These are phyloP conservation scores for Sporisorium reilianum DNA, from an alignment of 1,284 basidiomycete species.

Conservation along the genomic window DNA sequence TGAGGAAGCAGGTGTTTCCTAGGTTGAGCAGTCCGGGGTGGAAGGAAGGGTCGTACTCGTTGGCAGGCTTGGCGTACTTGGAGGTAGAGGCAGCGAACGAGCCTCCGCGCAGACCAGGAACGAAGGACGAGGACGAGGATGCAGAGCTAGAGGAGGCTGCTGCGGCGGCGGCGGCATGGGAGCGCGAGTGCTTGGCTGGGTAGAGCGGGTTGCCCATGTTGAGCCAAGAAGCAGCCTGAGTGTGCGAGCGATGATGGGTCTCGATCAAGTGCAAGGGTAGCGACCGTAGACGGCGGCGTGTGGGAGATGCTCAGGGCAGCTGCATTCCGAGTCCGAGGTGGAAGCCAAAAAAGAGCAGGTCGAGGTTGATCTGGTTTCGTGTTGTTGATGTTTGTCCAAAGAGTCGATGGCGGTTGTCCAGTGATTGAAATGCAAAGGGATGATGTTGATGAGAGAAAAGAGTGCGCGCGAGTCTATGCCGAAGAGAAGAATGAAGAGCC, in stretches of 20 bases:
- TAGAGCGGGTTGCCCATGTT: conserved; percentile 33
- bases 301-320: background rate
- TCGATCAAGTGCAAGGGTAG: background rate
- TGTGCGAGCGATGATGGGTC: background rate
- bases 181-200: conserved; percentile 73
- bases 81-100: conserved; percentile 86
- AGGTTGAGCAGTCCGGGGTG: conserved; percentile 81
- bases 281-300: background rate
- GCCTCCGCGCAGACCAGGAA: conserved; percentile 72
- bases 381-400: background rate
- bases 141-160: conserved; percentile 1
- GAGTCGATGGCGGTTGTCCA: background rate
- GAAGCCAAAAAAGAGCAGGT: background rate
- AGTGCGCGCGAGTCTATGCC: background rate
- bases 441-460: background rate
- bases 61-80: conserved; percentile 74
- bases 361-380: no score
- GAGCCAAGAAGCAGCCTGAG: background rate
- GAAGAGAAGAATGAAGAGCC: background rate
- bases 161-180: conserved; percentile 70
- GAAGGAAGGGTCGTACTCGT: conserved; percentile 59
- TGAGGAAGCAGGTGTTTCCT: conserved; percentile 93
- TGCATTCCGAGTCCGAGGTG: conserved; percentile 6
- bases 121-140: conserved; percentile 2
- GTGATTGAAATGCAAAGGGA: background rate